Conservation (phyloP, 2,329 filamentous ascomycete species). For the Beauveria bassiana region DNA sequence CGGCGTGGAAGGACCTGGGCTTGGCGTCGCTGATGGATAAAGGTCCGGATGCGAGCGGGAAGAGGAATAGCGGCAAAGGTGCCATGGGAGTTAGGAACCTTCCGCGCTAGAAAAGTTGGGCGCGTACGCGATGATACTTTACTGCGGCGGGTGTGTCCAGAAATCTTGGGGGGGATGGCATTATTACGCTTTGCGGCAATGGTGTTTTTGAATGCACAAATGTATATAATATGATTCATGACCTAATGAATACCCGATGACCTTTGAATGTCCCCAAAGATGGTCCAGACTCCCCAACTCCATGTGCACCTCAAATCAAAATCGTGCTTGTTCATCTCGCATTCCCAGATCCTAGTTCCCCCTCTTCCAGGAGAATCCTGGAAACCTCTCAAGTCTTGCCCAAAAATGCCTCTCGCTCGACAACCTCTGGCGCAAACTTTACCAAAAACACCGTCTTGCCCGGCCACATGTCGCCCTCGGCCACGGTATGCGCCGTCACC, state of each 20-base stretch:
- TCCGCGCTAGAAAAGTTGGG: conserved; percentile 15
- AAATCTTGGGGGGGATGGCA: not conserved
- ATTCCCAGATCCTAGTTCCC: not conserved
- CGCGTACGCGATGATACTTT: not conserved
- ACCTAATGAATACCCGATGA: not conserved
- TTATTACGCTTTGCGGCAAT: not conserved
- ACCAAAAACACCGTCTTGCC: conserved; percentile 93
- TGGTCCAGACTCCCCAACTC: conserved; percentile 1
- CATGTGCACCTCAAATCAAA: conserved; percentile 1
- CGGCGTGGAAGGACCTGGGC: conserved; percentile 72
- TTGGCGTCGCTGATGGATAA: conserved; percentile 62
- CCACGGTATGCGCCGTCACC: conserved; percentile 80
- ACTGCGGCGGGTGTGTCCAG: not conserved
- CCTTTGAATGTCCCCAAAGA: not conserved
- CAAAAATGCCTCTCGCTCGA: conserved; percentile 83
- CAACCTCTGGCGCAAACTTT: conserved; percentile 82
- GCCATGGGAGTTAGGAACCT: conserved; percentile 15
- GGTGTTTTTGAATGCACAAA: not conserved
- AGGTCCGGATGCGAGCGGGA: conserved; percentile 35
- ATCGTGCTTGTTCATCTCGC: not conserved
- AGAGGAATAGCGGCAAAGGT: conserved; percentile 13
- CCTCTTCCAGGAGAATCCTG: not conserved
- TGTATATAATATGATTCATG: not conserved
- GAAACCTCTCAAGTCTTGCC: conserved; percentile 41
- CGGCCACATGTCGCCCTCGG: conserved; percentile 80